Evolutionary conservation across 2,329 filamentous ascomycete genomes (phyloP).

Genomic region (Dendrostoma leiphaemia): DNA sequence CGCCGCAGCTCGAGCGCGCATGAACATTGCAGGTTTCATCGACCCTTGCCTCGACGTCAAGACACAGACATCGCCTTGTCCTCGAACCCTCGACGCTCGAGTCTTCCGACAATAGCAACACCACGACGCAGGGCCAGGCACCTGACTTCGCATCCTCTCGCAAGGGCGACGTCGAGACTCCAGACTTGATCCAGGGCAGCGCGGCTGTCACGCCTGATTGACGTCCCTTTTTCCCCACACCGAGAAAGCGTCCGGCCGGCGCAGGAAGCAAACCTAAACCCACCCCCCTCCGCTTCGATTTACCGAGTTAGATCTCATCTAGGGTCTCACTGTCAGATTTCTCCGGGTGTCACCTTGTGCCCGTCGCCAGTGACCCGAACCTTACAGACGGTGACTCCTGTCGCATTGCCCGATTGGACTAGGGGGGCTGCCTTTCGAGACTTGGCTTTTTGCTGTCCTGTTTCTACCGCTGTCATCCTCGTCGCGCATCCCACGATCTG

Average conservation of each 20-base stretch:
- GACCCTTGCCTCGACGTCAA: background rate
- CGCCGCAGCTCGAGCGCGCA: background rate
- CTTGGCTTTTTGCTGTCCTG: background rate
- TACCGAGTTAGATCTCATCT: background rate
- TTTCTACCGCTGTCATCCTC: background rate
- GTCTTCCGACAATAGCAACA: too few species aligned
- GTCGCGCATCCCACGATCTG: background rate
- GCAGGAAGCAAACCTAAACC: background rate
- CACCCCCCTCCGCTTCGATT: background rate
- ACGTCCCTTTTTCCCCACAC: background rate
- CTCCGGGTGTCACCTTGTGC: background rate
- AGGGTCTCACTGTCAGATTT: too few species aligned
- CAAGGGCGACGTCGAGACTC: too few species aligned
- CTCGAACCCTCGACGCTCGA: too few species aligned
- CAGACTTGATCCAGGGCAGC: background rate
- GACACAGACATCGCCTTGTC: background rate
- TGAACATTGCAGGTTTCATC: background rate
- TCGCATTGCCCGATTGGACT: background rate
- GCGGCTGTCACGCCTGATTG: background rate
- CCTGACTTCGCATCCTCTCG: too few species aligned
- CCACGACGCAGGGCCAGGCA: too few species aligned
- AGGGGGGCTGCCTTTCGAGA: background rate
- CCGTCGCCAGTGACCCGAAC: background rate
- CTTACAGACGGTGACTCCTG: background rate
- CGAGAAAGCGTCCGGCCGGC: background rate